Evolutionary conservation across 768 basidiomycete species (phyloP).

Genomic region (Mycena venus): DNA sequence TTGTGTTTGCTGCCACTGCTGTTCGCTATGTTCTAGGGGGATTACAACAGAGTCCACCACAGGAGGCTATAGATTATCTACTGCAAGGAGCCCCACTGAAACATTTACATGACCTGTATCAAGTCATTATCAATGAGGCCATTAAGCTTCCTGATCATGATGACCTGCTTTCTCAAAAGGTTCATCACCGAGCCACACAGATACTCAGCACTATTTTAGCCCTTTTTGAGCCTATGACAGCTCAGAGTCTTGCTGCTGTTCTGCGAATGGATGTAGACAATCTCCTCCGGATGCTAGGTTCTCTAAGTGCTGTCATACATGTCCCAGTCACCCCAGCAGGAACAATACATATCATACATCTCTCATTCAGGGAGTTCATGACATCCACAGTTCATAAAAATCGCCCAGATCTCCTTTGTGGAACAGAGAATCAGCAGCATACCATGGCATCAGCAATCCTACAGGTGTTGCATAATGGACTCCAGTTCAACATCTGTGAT

Average conservation of each 20-base stretch:
- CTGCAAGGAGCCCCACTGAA: not conserved
- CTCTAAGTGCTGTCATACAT: slow-evolving; percentile 7
- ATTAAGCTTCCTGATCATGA: not conserved
- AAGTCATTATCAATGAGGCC: not conserved
- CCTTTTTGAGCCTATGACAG: not conserved
- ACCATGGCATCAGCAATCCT: not conserved
- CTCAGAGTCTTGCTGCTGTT: not conserved
- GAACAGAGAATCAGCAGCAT: not conserved
- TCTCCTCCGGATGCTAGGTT: not conserved
- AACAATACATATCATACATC: slow-evolving; percentile 5
- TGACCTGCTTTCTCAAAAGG: not conserved
- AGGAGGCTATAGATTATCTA: not conserved
- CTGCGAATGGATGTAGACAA: not conserved
- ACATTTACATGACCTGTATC: not conserved
- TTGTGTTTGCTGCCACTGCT: no score
- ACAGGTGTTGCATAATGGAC: not conserved
- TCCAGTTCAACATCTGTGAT: not conserved
- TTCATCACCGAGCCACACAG: not conserved
- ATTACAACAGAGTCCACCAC: not conserved
- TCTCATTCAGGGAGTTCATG: slow-evolving; percentile 11
- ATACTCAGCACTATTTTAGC: not conserved
- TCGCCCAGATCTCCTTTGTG: not conserved
- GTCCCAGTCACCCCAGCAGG: not conserved
- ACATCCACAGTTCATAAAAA: not conserved
- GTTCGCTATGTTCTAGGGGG: not conserved